phyloP scores from a whole-genome alignment of 257 asterid species.

The Vinca minor region DNA sequence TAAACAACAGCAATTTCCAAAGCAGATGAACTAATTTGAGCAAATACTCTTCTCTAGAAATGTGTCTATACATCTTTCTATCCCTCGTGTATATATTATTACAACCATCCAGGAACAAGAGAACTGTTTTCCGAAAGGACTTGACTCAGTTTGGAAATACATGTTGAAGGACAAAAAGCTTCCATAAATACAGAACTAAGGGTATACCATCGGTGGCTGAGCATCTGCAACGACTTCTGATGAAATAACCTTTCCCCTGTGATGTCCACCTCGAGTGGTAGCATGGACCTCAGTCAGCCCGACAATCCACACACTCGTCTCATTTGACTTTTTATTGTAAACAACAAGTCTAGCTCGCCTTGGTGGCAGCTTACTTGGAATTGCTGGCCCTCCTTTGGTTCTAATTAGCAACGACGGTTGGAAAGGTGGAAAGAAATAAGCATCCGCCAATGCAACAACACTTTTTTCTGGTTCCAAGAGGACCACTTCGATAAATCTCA shows the following conservation, averaged over 20 bases:
- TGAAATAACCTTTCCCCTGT: constrained; percentile 85
- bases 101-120: not conserved
- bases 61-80: not conserved
- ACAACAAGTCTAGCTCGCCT: constrained; percentile 84
- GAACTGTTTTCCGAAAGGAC: not conserved
- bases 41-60: not conserved
- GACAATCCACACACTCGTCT: constrained; percentile 90
- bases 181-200: constrained; percentile 4
- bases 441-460: constrained; percentile 92
- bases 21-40: too few species aligned
- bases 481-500: constrained; percentile 88
- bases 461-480: constrained; percentile 88
- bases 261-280: constrained; percentile 90
- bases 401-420: constrained; percentile 80
- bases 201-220: constrained; percentile 90
- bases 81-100: not conserved
- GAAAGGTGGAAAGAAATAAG: constrained; percentile 94
- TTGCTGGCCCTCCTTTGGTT: constrained; percentile 75
- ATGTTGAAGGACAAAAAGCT: not conserved
- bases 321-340: constrained; percentile 82
- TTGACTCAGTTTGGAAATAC: not conserved
- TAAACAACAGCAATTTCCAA: too few species aligned
- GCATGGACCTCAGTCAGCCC: constrained; percentile 95
- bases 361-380: constrained; percentile 87
- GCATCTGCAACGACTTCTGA: constrained; percentile 70